A percentile compares a stretch with the other conserved stretches of the same genome.
Conservation (phyloP, 2,329 filamentous ascomycete genomes). For the Penicillium sp. region DNA sequence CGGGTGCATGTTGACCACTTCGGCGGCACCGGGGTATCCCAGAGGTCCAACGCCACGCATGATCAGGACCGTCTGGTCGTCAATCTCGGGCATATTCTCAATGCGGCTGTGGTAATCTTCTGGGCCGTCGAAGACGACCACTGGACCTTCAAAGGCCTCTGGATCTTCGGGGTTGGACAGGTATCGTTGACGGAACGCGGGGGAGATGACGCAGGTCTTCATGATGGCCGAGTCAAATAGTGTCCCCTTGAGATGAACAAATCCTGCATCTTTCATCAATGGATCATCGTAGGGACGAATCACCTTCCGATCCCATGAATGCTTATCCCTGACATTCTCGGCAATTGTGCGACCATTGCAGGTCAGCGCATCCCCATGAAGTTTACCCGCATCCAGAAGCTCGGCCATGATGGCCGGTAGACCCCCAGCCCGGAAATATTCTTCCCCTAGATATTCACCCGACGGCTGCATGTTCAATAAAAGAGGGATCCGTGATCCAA, state of each 20-base stretch:
- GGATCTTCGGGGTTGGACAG: slow-evolving; percentile 43
- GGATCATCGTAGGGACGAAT: slow-evolving; percentile 45
- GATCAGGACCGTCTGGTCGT: slow-evolving; percentile 39
- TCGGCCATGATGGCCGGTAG: slow-evolving; percentile 51
- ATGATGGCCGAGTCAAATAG: slow-evolving; percentile 50
- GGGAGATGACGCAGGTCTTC: slow-evolving; percentile 49
- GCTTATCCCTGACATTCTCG: slow-evolving; percentile 23
- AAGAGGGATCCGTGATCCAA: slow-evolving; percentile 48
- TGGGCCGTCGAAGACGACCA: slow-evolving; percentile 48
- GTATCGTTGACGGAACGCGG: slow-evolving; percentile 42
- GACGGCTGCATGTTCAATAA: slow-evolving; percentile 53
- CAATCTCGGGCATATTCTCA: slow-evolving; percentile 36
- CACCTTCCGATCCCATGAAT: slow-evolving; percentile 47
- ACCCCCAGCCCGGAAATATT: slow-evolving; percentile 51
- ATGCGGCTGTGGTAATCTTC: slow-evolving; percentile 45
- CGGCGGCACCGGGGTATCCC: slow-evolving; percentile 47
- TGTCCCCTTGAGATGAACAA: slow-evolving; percentile 45
- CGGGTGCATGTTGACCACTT: slow-evolving; percentile 50
- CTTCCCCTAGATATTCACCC: slow-evolving; percentile 49
- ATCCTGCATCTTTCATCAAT: slow-evolving; percentile 47
- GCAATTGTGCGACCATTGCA: slow-evolving; percentile 30
- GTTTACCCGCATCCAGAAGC: slow-evolving; percentile 44
- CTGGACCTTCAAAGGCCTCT: slow-evolving; percentile 45
- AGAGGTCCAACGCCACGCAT: slow-evolving; percentile 48
- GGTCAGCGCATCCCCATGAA: slow-evolving; percentile 31